Evolutionary conservation across 495 filamentous ascomycete genomes (phyloP).

Genomic region (Penicillium coffeae): DNA sequence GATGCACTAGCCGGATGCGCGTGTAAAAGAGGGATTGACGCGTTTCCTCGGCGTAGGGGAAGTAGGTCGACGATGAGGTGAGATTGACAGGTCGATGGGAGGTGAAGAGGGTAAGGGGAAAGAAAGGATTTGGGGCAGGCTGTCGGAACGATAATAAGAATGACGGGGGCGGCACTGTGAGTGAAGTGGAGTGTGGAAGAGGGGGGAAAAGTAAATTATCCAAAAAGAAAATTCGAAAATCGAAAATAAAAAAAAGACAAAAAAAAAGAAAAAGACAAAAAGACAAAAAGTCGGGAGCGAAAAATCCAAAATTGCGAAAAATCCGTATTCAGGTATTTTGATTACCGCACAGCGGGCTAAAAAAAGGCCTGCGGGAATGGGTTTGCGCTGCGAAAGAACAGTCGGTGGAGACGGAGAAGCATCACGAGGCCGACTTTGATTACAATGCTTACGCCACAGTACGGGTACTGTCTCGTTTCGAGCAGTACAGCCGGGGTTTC

Average conservation of each 20-base stretch:
- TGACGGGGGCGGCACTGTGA: slow-evolving; percentile 25
- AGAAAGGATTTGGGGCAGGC: slow-evolving; percentile 14
- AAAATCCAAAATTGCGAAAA: slow-evolving; percentile 22
- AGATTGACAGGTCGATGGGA: slow-evolving; percentile 1
- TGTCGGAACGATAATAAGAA: slow-evolving; percentile 32
- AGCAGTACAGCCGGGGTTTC: slow-evolving; percentile 9
- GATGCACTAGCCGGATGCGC: slow-evolving; percentile 4
- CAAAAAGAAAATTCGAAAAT: slow-evolving; percentile 18
- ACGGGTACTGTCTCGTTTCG: background rate
- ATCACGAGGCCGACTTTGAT: slow-evolving; percentile 20
- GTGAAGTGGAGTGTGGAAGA: slow-evolving; percentile 24
- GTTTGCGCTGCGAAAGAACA: background rate
- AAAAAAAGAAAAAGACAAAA: slow-evolving; percentile 13
- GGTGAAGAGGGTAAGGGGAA: slow-evolving; percentile 7
- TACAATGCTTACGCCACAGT: background rate
- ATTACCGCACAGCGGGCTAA: background rate
- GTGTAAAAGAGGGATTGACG: slow-evolving; percentile 20
- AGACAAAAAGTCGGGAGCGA: slow-evolving; percentile 20
- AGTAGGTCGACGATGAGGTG: background rate
- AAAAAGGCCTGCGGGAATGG: slow-evolving; percentile 9
- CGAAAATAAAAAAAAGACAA: slow-evolving; percentile 15
- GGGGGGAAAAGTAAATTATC: slow-evolving; percentile 13
- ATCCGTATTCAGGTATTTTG: background rate
- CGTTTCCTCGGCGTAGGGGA: slow-evolving; percentile 6
- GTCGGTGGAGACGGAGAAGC: slow-evolving; percentile 21